Conservation (phyloP, 1,284 basidiomycete species). For the Caloboletus firmus region DNA sequence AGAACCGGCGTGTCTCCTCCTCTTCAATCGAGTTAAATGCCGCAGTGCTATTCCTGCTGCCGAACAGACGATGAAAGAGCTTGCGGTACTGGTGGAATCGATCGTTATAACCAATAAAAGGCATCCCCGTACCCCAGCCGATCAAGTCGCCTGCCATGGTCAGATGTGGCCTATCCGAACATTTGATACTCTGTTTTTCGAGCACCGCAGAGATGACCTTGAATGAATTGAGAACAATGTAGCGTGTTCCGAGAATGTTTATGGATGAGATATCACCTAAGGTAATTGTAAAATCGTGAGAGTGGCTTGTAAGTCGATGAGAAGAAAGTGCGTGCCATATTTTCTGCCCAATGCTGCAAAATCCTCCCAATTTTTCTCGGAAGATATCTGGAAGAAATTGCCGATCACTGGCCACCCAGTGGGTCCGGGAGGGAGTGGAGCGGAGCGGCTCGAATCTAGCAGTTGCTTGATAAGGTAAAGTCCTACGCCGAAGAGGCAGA, state of each 20-base stretch:
- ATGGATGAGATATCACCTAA: constrained; percentile 28
- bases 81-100: constrained; percentile 23
- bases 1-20: constrained; percentile 26
- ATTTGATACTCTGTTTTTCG: constrained; percentile 31
- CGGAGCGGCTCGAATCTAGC: not conserved
- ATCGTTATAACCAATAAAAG: constrained; percentile 23
- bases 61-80: constrained; percentile 28
- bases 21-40: constrained; percentile 22
- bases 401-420: constrained; percentile 35
- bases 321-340: constrained; percentile 35
- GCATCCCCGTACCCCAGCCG: constrained; percentile 23
- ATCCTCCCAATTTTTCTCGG: constrained; percentile 41
- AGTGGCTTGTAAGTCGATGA: not conserved
- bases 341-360: constrained; percentile 47
- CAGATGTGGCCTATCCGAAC: constrained; percentile 23
- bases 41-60: constrained; percentile 21
- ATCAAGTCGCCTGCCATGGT: constrained; percentile 30
- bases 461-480: constrained; percentile 12
- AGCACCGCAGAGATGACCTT: constrained; percentile 24
- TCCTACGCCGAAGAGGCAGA: constrained; percentile 16
- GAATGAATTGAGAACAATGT: constrained; percentile 28
- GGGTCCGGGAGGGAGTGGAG: constrained; percentile 36
- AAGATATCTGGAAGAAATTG: constrained; percentile 44
- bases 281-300: not conserved
- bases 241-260: constrained; percentile 18